Percentiles rank a stretch among this genome's conserved stretches.
Evolutionary conservation across 1,284 basidiomycete species (phyloP).

Genomic region (Malassezia sympodialis): DNA sequence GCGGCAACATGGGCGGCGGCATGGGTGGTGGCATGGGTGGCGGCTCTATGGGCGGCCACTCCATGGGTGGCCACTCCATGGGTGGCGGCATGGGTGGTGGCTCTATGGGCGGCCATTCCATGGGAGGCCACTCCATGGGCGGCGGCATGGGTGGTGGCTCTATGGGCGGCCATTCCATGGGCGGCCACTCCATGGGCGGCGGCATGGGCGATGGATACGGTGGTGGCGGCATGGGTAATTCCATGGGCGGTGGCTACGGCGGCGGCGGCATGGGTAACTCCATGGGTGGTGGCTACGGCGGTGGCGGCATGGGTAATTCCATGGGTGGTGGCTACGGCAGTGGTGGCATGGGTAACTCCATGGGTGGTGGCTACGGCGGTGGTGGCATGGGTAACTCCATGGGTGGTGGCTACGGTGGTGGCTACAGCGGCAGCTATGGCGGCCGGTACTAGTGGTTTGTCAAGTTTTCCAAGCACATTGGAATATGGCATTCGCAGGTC

Average conservation of each 20-base stretch:
- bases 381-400: too few relatives aligned
- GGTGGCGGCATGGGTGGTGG: slow-evolving; percentile 2
- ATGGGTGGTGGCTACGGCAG: neutral
- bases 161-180: slow-evolving; percentile 5
- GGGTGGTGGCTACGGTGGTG: neutral
- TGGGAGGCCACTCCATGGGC: neutral
- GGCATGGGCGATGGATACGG: neutral
- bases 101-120: slow-evolving; percentile 1
- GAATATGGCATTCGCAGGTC: too few relatives aligned
- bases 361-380: slow-evolving; percentile 2
- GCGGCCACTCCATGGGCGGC: neutral
- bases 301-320: neutral
- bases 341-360: neutral
- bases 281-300: slow-evolving; percentile 1
- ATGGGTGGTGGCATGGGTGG: neutral
- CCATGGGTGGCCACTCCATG: neutral
- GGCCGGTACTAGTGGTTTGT: neutral
- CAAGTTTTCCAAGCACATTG: neutral
- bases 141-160: slow-evolving; percentile 1
- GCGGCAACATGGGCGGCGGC: neutral
- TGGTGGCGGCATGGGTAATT: neutral
- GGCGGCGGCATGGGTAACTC: neutral
- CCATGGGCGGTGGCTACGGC: neutral
- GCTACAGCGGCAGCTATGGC: neutral
- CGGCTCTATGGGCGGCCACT: slow-evolving; percentile 6